Evolutionary conservation across 257 asterid species (phyloP).

Genomic region (Ilex asprella): DNA sequence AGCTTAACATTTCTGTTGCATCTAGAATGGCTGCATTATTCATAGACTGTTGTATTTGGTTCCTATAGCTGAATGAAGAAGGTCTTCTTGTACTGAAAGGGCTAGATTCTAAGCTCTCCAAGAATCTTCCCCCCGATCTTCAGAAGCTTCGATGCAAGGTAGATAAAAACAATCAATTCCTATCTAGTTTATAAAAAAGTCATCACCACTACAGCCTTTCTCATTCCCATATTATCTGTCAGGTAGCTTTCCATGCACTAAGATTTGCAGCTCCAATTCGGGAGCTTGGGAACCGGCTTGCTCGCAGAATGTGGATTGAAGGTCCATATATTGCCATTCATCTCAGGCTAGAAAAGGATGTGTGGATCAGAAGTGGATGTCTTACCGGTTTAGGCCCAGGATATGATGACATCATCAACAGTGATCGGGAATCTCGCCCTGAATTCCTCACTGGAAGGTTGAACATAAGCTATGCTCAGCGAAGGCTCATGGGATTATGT

Average conservation of each 20-base stretch:
- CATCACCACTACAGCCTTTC: not conserved
- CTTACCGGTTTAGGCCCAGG: conserved; percentile 39
- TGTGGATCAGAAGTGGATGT: conserved; percentile 59
- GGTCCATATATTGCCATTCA: conserved; percentile 57
- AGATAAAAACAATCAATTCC: not conserved
- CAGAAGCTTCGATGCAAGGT: conserved; percentile 68
- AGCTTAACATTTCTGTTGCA: no score
- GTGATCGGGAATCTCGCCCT: conserved; percentile 37
- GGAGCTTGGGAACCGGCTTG: conserved; percentile 43
- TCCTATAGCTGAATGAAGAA: conserved; percentile 43
- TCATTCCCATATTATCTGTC: not conserved
- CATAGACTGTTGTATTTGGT: not conserved
- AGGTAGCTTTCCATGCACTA: conserved; percentile 66
- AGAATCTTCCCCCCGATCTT: conserved; percentile 57
- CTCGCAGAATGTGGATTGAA: conserved; percentile 62
- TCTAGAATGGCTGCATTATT: not conserved
- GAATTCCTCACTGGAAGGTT: conserved; percentile 45
- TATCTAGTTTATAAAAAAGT: not conserved
- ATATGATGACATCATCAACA: conserved; percentile 28
- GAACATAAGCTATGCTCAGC: conserved; percentile 32
- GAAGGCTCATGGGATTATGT: conserved; percentile 54
- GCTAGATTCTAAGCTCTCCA: conserved; percentile 54
- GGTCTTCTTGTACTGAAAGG: conserved; percentile 59
- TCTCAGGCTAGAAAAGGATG: conserved; percentile 59
- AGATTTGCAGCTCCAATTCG: conserved; percentile 47